Evolutionary conservation across 2,329 filamentous ascomycete species (phyloP).

Genomic region (Bipolaris gigantea): DNA sequence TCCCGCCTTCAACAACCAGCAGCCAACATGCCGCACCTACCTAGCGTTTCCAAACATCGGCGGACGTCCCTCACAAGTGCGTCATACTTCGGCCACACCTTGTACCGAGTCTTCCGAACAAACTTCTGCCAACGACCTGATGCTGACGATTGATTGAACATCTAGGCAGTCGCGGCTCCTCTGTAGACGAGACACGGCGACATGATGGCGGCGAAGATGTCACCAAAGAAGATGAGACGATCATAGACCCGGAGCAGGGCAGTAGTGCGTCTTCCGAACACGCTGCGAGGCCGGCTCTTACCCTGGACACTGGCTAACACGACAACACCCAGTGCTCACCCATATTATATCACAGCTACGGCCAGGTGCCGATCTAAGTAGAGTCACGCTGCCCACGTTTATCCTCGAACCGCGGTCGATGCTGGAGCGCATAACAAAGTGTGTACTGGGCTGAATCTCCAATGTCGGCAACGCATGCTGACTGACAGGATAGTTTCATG

Average conservation of each 20-base stretch:
- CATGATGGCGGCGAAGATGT: constrained; percentile 43
- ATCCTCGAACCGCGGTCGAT: constrained; percentile 97
- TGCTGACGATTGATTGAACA: constrained; percentile 22
- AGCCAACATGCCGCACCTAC: constrained; percentile 44
- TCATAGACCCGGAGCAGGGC: constrained; percentile 89
- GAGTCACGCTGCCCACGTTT: constrained; percentile 93
- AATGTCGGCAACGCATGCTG: constrained; percentile 6
- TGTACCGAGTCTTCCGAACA: constrained; percentile 9
- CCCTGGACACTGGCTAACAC: constrained; percentile 18
- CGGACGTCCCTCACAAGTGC: constrained; percentile 34
- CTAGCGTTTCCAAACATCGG: constrained; percentile 28
- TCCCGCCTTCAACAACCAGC: neutral
- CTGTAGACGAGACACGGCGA: constrained; percentile 44
- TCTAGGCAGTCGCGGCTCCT: constrained; percentile 48
- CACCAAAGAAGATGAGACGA: constrained; percentile 67
- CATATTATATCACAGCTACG: constrained; percentile 98
- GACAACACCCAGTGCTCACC: constrained; percentile 68
- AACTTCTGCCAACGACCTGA: neutral
- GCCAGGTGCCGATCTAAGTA: constrained; percentile 90
- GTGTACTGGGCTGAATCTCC: constrained; percentile 42
- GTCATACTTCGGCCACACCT: constrained; percentile 19
- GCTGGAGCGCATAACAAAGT: constrained; percentile 99
- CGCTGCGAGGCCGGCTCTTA: neutral
- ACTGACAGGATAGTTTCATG: constrained; percentile 76
- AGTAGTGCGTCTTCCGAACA: constrained; percentile 66